These are phyloP conservation scores for Diaporthe amygdali DNA, from an alignment of 2,329 filamentous ascomycete genomes.

Conservation along the genomic window DNA sequence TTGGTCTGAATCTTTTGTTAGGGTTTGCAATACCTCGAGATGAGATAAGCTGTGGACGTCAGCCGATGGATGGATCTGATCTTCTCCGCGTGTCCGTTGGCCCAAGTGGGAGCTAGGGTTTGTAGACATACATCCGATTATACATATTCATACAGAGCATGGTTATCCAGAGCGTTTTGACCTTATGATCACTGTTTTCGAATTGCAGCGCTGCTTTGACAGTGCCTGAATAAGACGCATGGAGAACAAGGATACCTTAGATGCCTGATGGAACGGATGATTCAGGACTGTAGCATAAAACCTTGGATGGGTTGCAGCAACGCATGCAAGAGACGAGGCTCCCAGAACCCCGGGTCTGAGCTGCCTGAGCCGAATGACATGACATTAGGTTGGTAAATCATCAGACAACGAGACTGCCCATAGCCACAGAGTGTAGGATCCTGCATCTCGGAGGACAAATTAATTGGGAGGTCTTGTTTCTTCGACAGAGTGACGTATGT, in stretches of 20 bases:
- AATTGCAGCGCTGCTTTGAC: not conserved
- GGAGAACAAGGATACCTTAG: not conserved
- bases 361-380: not conserved
- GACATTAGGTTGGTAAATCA: not conserved
- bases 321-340: not conserved
- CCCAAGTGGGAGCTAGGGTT: not conserved
- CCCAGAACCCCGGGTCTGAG: not conserved
- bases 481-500: not conserved
- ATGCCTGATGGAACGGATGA: not conserved
- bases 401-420: not conserved
- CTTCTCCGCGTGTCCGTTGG: not conserved
- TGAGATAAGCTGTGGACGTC: not conserved
- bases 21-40: not conserved
- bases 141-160: not conserved
- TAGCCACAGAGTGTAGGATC: too few species aligned
- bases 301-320: not conserved
- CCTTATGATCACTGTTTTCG: not conserved
- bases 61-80: not conserved
- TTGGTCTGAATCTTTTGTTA: not conserved
- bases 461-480: not conserved
- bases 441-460: too few species aligned
- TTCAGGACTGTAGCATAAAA: not conserved
- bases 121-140: not conserved
- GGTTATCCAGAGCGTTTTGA: not conserved
- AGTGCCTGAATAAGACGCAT: not conserved